Base-by-base conservation (phyloP, 805 yeast genomes). In the Torulaspora maleeae region DNA sequence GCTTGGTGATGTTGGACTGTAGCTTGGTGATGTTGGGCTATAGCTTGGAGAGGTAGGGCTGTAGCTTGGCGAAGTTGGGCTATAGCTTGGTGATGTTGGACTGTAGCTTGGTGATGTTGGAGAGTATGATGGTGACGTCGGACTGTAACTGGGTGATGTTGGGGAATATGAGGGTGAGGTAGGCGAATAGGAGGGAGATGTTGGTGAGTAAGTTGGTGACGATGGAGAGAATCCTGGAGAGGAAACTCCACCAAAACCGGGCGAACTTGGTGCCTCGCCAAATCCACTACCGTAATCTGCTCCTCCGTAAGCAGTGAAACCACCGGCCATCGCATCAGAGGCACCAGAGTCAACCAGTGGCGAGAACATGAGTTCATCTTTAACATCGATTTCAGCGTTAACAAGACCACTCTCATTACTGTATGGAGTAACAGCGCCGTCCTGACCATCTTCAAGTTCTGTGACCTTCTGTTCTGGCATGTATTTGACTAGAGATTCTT, bases 361-460 rank as follows among this genome's bases (percentile, higher is more conserved):
- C 39, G 99, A 93, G 75, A 93, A 93, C 58, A 86, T 87, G 28
- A 83, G 80, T 52, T 84, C 88, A 55, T 83, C 90, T 51, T 72
- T 73, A 49, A 76, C 76, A 52, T 79, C 83, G 44, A 69, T 68
- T 60, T 81, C 82, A 49, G 82, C 79, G 59, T 81, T 85, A 44
- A 80, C 70, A 36, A 71, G 56, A 11, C 84, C 86, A 33, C 78
- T 76, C 48, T 78, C 76, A 44, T 72, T 76, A 60, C 85, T 87
- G 68, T 90, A 90, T 38, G 96, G 96, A 39, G 99, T 89, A 33
- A 93, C 91, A 45, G 91, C 85, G 53, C 97, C 96, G 42, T 79
- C 89, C 44, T 69, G 73, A 29, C 71, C 73, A 41, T 69, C 73
- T 44, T 71, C 71, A 15, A 72, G 63, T 42, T 60, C 64, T 7